A percentile compares a stretch with the other conserved stretches of the same genome.
Evolutionary conservation across 1,284 basidiomycete genomes (phyloP).

Genomic region (Melampsora allii-populina): DNA sequence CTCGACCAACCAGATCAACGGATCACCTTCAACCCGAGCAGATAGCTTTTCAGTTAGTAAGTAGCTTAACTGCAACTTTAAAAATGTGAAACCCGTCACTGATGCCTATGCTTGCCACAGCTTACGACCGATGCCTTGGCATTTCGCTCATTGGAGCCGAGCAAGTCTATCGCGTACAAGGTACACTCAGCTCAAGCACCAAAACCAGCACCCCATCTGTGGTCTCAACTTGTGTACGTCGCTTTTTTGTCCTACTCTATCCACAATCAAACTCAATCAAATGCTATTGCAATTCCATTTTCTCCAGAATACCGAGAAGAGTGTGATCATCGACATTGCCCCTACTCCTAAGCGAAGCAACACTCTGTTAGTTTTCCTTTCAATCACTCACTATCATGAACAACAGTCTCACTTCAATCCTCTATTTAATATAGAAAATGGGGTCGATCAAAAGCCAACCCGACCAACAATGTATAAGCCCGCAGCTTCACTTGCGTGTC

Average conservation of each 20-base stretch:
- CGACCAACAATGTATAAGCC: not conserved
- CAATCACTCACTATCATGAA: not conserved
- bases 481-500: too few relatives aligned
- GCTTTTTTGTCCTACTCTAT: not conserved
- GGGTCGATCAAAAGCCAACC: not conserved
- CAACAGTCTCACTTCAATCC: not conserved
- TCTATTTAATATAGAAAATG: not conserved
- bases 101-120: not conserved
- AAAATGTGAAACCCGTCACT: not conserved
- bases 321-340: not conserved
- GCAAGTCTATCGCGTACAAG: not conserved
- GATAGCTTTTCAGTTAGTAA: constrained; percentile 1
- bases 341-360: not conserved
- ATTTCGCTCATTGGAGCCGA: constrained; percentile 2
- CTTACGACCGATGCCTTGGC: not conserved
- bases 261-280: not conserved
- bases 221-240: not conserved
- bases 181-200: not conserved
- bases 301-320: not conserved
- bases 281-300: not conserved
- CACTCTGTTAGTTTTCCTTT: not conserved
- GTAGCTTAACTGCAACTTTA: not conserved
- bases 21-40: not conserved
- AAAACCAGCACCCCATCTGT: not conserved
- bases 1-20: not conserved